Evolutionary conservation across 1,284 basidiomycete species (phyloP), one percentile per base, ranked within the genome.

Genomic region (Moesziomyces sp.): DNA sequence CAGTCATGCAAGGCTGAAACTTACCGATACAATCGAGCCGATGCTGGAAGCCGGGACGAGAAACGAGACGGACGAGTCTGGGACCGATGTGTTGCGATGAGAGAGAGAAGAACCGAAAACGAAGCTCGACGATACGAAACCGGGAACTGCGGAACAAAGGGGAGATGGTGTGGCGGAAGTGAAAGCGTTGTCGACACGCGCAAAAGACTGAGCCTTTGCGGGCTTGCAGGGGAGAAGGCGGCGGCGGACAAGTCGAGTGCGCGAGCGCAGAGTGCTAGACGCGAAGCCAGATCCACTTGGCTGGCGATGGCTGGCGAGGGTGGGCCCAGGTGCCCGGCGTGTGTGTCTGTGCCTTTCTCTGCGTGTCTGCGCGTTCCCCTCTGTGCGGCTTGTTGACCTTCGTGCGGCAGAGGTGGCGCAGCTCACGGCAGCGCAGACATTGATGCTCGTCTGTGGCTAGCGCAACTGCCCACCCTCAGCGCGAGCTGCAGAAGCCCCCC

Each of bases 21-120:
- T 74, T 65, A 74, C 71, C 71, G 71, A 74, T 74, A 74, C 71
- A 74, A 74, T 68, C 71, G 65, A 74, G 64, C 65, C 61, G 49
- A 60, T 68, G 59, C 65, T 68, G n/a, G 64, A 54, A 60, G 44
- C 65, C 58, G 65, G 62, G 71, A 69, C 71, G 61, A 68, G 59
- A 58, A 61, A 74, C 65, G 70, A 68, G 60, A 65, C 58, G 64
- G 65, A 59, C 58, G 68, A 52, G 56, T 63, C 64, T 53, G 69
- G 68, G 66, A 68, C 49, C 21, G 45, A 33, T 57, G 48, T 49
- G 58, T 52, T 63, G 66, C 38, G 54, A 52, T 61, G 51, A 58
- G 52, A 60, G 52, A 60, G 50, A 56, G 59, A 63, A 21, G 51
- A 59, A 58, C 44, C 46, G 62, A 58, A 30, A 62, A 74, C 65